Base-by-base conservation (phyloP, 495 filamentous ascomycete genomes). In the Letharia lupina region DNA sequence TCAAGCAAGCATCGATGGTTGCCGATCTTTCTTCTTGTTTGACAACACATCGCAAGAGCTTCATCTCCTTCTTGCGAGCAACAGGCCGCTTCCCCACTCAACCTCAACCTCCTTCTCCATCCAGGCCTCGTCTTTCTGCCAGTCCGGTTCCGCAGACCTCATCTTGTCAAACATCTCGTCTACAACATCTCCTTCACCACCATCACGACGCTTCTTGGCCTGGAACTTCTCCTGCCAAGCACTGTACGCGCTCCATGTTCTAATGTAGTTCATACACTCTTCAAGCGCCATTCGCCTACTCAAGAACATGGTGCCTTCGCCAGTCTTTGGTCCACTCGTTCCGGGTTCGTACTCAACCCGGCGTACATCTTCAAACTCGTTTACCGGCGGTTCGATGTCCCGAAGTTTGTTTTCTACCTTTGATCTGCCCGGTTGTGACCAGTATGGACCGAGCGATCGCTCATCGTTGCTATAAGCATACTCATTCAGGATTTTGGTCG, bases 401-500 rank as follows among this genome's bases (percentile, higher is more conserved):
- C 78, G 70, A 47, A 80, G 75, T 57, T 80, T 76, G 20, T 79
- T 74, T 48, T 83, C 74, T 44, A 87, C 71, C 47, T 82, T 80
- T 7, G 70, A 69, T n/a, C 86, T 75, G 4, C 85, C 86, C 0
- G 86, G 85, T 65, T 83, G 81, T 65, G 80, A 74, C 86, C 86
- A 88, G 67, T 79, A 86, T 31, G 75, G 71, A 9, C 83, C 86
- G 73, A 88, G 60, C 58, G 40, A 66, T 47, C 45, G 68, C 40
- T 69, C 63, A 50, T 67, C 61, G 5, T 37, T 37, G 39, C 69
- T 65, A 41, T 75, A 71, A 15, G 65, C 59, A 64, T 70, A 72
- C 0, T 70, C 60, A 6, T 78, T 72, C 54, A 83, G 73, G 3
- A 84, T 73, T 37, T 69, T 64, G n/a, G 80, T 81, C 18, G 84